A percentile compares a stretch with the other conserved stretches of the same genome.
phyloP scores from a whole-genome alignment of 208 protist genomes.

The Phytomonas sp. region DNA sequence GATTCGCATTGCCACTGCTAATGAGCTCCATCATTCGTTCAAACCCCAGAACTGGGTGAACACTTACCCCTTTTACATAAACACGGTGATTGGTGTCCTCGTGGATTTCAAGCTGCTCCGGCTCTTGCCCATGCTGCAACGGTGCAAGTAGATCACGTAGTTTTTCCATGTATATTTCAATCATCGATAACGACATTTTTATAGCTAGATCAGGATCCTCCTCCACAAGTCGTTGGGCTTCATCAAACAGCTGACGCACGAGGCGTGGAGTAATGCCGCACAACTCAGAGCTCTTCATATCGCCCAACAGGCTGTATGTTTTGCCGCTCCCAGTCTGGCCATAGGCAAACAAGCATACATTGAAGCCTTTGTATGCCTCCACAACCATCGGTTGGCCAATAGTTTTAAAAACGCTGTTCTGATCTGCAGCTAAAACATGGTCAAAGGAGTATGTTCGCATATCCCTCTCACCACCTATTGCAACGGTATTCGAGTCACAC shows the following conservation, averaged over 20 bases:
- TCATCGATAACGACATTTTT: conserved; percentile 65
- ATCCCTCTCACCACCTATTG: conserved; percentile 20
- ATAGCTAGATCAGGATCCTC: conserved; percentile 42
- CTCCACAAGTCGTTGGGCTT: conserved; percentile 35
- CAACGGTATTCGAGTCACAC: conserved; percentile 7
- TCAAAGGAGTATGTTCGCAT: conserved; percentile 29
- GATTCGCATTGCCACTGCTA: conserved; percentile 50
- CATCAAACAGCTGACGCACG: conserved; percentile 29
- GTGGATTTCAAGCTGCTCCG: conserved; percentile 61
- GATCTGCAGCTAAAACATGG: conserved; percentile 30
- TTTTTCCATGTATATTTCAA: conserved; percentile 78
- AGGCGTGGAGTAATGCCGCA: conserved; percentile 31
- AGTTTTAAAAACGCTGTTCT: conserved; percentile 58
- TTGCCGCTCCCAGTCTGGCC: conserved; percentile 75
- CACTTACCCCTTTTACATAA: conserved; percentile 46
- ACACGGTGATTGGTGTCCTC: conserved; percentile 47
- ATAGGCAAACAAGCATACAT: conserved; percentile 77
- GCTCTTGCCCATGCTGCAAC: conserved; percentile 61
- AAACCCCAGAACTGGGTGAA: conserved; percentile 64
- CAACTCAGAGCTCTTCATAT: conserved; percentile 25
- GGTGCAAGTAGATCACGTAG: conserved; percentile 64
- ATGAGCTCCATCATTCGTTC: conserved; percentile 64
- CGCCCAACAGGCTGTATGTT: conserved; percentile 67
- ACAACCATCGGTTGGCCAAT: conserved; percentile 72
- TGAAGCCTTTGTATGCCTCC: conserved; percentile 79